These are phyloP conservation scores for Tetrahymena thermophila DNA, from an alignment of 73 alveolate genomes.

Conservation along the genomic window DNA sequence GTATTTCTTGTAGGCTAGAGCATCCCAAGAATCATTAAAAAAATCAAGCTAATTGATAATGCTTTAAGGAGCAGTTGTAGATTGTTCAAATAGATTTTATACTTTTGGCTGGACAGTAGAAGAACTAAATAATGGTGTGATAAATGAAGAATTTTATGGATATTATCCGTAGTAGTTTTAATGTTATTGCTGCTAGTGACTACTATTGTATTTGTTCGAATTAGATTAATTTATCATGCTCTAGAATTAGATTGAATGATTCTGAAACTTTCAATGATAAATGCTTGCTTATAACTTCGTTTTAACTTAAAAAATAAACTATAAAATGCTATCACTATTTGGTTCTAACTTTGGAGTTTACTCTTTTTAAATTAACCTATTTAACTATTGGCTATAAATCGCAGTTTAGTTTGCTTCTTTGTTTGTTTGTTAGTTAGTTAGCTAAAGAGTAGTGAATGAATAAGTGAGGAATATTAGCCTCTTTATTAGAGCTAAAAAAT, in stretches of 20 bases:
- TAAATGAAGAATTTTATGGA: neutral
- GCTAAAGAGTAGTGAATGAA: neutral
- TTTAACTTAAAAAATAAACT: too few species aligned
- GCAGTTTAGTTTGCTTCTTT: neutral
- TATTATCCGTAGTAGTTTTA: neutral
- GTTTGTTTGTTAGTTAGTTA: too few species aligned
- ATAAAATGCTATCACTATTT: neutral
- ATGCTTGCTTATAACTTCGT: neutral
- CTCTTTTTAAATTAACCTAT: neutral
- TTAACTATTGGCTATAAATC: neutral
- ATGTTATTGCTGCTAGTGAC: neutral
- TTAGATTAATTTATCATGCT: neutral
- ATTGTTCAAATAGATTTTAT: neutral
- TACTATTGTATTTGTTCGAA: neutral
- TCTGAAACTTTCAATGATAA: neutral
- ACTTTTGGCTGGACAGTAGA: neutral
- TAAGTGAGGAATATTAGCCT: neutral
- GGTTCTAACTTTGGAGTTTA: neutral
- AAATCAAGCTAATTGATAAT: neutral
- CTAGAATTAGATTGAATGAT: neutral
- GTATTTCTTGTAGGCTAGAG: neutral
- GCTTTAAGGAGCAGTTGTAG: neutral
- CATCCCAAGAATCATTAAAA: neutral
- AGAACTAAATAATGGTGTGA: neutral
- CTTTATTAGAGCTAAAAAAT: neutral